These are phyloP conservation scores for Sistotremastrum niveocremeum DNA, from an alignment of 768 basidiomycete species.

Conservation along the genomic window DNA sequence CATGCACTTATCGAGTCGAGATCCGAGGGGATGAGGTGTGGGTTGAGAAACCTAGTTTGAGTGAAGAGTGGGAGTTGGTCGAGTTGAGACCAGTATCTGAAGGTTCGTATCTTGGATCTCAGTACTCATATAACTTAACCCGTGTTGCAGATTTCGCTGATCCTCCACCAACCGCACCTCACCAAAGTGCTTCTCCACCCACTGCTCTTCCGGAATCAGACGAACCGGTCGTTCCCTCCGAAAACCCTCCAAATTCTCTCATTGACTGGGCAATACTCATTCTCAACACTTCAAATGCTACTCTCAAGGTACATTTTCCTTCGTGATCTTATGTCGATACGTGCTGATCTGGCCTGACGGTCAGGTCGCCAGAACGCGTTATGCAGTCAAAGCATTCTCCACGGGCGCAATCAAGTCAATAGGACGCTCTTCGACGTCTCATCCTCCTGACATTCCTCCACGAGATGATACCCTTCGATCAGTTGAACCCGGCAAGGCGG, in stretches of 20 bases:
- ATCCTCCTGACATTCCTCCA: slow-evolving; percentile 50
- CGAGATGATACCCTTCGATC: slow-evolving; percentile 41
- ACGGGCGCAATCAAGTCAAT: slow-evolving; percentile 57
- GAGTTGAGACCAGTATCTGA: slow-evolving; percentile 62
- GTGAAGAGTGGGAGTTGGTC: slow-evolving; percentile 46
- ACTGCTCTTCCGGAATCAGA: slow-evolving; percentile 17
- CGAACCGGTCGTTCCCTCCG: slow-evolving; percentile 32
- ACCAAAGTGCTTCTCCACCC: slow-evolving; percentile 10
- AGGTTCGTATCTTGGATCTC: slow-evolving; percentile 24
- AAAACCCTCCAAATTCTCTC: slow-evolving; percentile 45
- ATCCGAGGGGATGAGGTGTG: slow-evolving; percentile 37
- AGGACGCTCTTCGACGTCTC: slow-evolving; percentile 33
- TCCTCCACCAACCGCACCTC: slow-evolving; percentile 31
- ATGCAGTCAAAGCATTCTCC: slow-evolving; percentile 55
- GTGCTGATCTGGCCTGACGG: not conserved
- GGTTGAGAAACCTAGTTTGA: slow-evolving; percentile 43
- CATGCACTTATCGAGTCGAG: slow-evolving; percentile 54
- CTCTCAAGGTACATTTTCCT: slow-evolving; percentile 34
- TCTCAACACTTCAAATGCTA: slow-evolving; percentile 59
- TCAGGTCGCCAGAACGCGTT: slow-evolving; percentile 54
- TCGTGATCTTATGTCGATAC: not conserved
- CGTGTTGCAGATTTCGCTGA: slow-evolving; percentile 46
- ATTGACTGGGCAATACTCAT: slow-evolving; percentile 72
- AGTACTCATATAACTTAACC: not conserved
- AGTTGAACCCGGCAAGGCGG: slow-evolving; percentile 46